Conservation (phyloP, 805 yeast species). For the Schwanniomyces pseudopolymorphus region DNA sequence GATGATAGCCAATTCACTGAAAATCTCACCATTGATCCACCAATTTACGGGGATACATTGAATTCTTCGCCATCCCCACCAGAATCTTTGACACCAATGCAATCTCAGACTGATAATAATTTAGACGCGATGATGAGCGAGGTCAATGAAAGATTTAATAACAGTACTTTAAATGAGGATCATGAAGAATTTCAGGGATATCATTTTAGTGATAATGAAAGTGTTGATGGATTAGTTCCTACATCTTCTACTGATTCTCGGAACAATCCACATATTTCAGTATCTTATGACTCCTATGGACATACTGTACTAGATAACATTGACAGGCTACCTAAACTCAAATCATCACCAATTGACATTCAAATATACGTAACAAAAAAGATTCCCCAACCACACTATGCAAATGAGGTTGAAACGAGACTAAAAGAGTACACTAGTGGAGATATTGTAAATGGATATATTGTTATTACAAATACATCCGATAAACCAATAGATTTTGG, state of each 20-base stretch:
- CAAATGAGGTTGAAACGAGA: constrained; percentile 45
- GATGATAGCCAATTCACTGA: constrained; percentile 40
- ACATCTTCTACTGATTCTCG: constrained; percentile 1
- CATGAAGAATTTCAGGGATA: constrained; percentile 17
- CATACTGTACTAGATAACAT: constrained; percentile 52
- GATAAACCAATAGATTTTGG: constrained; percentile 44
- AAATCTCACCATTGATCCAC: constrained; percentile 30
- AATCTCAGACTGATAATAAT: constrained; percentile 3
- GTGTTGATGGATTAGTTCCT: constrained; percentile 6
- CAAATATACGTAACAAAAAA: constrained; percentile 54
- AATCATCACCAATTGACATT: constrained; percentile 45
- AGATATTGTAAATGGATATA: constrained; percentile 44
- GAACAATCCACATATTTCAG: constrained; percentile 2
- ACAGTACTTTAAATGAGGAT: constrained; percentile 6
- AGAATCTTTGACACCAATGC: constrained; percentile 10
- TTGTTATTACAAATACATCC: constrained; percentile 48
- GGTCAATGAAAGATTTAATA: constrained; percentile 10
- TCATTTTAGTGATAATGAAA: constrained; percentile 12
- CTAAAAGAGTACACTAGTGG: constrained; percentile 42
- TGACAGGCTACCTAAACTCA: constrained; percentile 46
- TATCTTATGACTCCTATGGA: constrained; percentile 29
- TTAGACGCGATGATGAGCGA: constrained; percentile 7
- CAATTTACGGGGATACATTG: constrained; percentile 34
- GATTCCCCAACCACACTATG: constrained; percentile 44
- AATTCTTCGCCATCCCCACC: constrained; percentile 31